phyloP scores from a whole-genome alignment of 129 eudicot genomes.

The Ambrosia trifida region DNA sequence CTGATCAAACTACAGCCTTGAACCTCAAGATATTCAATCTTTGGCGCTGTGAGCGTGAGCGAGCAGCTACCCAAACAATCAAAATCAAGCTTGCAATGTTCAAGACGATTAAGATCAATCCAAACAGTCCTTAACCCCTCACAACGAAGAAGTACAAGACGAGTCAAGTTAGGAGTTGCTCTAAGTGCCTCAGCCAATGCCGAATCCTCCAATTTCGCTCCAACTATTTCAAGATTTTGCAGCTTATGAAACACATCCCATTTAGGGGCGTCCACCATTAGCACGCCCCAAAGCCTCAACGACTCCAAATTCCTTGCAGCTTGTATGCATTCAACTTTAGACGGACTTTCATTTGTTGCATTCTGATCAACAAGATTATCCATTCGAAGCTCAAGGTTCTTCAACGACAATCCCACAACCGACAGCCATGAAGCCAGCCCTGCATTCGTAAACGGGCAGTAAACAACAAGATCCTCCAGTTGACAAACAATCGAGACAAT shows the following conservation, averaged over 20 bases:
- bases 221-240: constrained; percentile 79
- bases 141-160: constrained; percentile 73
- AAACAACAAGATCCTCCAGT: constrained; percentile 81
- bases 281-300: constrained; percentile 79
- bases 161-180: constrained; percentile 72
- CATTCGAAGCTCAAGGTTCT: constrained; percentile 78
- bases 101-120: constrained; percentile 58
- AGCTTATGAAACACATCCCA: constrained; percentile 69
- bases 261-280: constrained; percentile 63
- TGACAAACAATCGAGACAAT: constrained; percentile 49
- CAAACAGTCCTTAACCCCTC: constrained; percentile 68
- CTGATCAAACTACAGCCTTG: constrained; percentile 88
- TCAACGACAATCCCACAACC: constrained; percentile 44
- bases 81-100: constrained; percentile 78
- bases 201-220: constrained; percentile 64
- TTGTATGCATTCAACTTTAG: constrained; percentile 71
- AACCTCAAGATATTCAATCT: constrained; percentile 68
- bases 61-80: constrained; percentile 61
- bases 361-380: constrained; percentile 58
- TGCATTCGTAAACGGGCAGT: constrained; percentile 66
- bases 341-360: constrained; percentile 30
- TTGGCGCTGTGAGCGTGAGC: constrained; percentile 59
- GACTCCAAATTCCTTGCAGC: constrained; percentile 69
- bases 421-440: constrained; percentile 77
- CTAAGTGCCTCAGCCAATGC: constrained; percentile 61